Base-by-base conservation (phyloP, 305 asterid species). In the Fraxinus latifolia region DNA sequence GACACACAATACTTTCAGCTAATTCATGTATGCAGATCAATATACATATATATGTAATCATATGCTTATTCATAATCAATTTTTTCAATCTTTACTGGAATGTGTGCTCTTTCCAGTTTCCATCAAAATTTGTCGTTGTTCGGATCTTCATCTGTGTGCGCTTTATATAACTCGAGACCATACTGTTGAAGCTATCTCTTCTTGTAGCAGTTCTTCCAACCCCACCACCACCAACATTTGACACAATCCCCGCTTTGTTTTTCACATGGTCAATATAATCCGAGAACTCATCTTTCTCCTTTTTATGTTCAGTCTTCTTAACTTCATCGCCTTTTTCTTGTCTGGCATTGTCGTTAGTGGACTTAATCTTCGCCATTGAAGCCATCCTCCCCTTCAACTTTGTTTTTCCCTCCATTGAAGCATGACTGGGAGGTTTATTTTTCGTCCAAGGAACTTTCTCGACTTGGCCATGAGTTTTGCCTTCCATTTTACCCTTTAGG, bases 141-240 rank as follows among this genome's bases (percentile, higher is more conserved):
- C 89, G 85, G 34, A 88, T 84, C 86, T 90, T 87, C 21, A 81
- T 77, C 82, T 75, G 90, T 15, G 92, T 85, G 7, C 81, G 87
- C 60, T 87, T 68, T 77, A 91, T 90, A 68, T 88, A 93, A 70
- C 47, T 79, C 34, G 85, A 76, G n/a, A 89, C 82, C 83, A 81
- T 90, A 55, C 90, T 92, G 36, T 90, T 84, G 58, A 93, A 85
- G 68, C 96, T 93, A 29, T 93, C 97, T 39, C 91, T 87, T 82
- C 90, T 87, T 21, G 85, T 58, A 0, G 87, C 44, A 9, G 33
- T 80, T 78, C 79, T 89, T 21, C n/a, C 79, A 50, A 32, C 14
- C 12, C 23, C 76, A 31, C 34, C 17, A 3, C 53, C 81, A 47
- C 55, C 68, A 47, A 82, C 76, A 11, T 62, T 68, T 6, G 90